phyloP scores from a whole-genome alignment of 768 basidiomycete species.

The Suillus subluteus region DNA sequence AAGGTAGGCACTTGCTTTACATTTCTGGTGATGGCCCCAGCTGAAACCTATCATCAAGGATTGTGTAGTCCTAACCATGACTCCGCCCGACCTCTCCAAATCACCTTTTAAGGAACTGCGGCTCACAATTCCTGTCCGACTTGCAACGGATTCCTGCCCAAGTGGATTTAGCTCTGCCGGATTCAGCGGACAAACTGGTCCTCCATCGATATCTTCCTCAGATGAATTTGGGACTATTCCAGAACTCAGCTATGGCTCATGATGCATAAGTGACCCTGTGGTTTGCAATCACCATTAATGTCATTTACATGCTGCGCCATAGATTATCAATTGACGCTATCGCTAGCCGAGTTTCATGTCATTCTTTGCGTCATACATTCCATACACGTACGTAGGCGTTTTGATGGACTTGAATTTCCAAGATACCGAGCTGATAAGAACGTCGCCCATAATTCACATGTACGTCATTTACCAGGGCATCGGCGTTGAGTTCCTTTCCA shows the following conservation, averaged over 20 bases:
- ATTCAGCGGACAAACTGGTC: slow-evolving; percentile 6
- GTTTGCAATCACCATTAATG: neutral
- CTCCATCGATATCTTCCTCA: slow-evolving; percentile 24
- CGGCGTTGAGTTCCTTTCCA: neutral
- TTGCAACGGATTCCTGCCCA: slow-evolving; percentile 66
- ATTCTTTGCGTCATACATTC: neutral
- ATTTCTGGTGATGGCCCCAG: slow-evolving; percentile 9
- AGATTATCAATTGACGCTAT: neutral
- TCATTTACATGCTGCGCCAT: neutral
- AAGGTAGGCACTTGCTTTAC: slow-evolving; percentile 45
- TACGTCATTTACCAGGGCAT: neutral
- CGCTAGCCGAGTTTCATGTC: neutral
- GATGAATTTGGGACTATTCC: slow-evolving; percentile 26
- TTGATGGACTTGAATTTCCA: neutral
- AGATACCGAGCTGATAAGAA: neutral
- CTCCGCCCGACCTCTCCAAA: slow-evolving; percentile 57
- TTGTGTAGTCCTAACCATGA: slow-evolving; percentile 62
- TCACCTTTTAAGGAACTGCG: slow-evolving; percentile 63
- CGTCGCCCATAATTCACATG: neutral
- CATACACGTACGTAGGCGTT: neutral
- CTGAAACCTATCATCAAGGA: slow-evolving; percentile 48
- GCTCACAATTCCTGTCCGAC: slow-evolving; percentile 61
- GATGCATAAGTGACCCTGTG: neutral
- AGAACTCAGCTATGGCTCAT: slow-evolving; percentile 14
- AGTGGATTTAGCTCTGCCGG: slow-evolving; percentile 29